A percentile compares a stretch with the other conserved stretches of the same genome.
phyloP scores from a whole-genome alignment of 306 rosid genomes.

The Acacia crassicarpa region DNA sequence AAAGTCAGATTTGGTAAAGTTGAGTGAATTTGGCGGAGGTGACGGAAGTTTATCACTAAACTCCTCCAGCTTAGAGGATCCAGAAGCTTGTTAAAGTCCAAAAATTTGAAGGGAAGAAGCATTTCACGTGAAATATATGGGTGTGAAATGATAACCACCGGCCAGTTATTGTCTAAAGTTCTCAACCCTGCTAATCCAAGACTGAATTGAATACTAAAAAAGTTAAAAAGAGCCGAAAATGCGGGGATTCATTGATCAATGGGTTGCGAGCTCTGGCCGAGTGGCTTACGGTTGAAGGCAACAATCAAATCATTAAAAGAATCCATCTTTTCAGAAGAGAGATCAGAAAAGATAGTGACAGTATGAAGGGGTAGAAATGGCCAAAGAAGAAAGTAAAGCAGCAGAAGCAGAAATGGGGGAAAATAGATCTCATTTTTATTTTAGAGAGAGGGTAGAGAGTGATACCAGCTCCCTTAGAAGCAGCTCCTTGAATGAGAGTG shows the following conservation, averaged over 20 bases:
- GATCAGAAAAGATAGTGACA: not conserved
- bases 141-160: not conserved
- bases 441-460: not conserved
- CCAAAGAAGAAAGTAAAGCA: not conserved
- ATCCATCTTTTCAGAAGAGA: not conserved
- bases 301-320: slow-evolving; percentile 1
- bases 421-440: not conserved
- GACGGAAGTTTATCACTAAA: not conserved
- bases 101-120: not conserved
- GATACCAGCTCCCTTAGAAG: slow-evolving; percentile 75
- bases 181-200: not conserved
- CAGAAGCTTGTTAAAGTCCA: not conserved
- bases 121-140: not conserved
- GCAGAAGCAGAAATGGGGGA: not conserved
- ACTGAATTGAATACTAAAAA: not conserved
- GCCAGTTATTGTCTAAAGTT: not conserved
- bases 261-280: not conserved
- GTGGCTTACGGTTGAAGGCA: slow-evolving; percentile 32
- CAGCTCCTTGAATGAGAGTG: slow-evolving; percentile 75
- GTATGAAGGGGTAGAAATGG: not conserved
- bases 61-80: not conserved
- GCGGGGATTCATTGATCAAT: not conserved
- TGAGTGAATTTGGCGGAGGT: not conserved
- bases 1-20: not conserved
- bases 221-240: not conserved